Percentiles rank a stretch among this genome's conserved stretches.
Evolutionary conservation across 2,329 filamentous ascomycete genomes (phyloP).

Genomic region (Arachnopeziza araneosa): DNA sequence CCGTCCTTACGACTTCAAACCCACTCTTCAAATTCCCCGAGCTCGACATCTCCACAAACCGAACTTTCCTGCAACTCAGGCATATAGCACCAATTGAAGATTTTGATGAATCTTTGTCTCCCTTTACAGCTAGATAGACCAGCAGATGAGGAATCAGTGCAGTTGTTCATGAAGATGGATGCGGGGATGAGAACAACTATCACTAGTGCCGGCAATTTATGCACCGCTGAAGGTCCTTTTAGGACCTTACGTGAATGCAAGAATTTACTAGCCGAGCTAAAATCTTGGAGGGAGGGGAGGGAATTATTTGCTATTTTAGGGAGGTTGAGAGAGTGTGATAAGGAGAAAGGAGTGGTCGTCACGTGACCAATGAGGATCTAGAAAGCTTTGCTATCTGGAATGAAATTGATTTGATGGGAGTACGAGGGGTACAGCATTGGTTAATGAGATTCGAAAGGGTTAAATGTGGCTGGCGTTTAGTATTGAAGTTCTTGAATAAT

Average conservation of each 20-base stretch:
- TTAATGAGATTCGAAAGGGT: too few species aligned
- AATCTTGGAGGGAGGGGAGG: constrained; percentile 14
- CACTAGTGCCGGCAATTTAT: constrained; percentile 47
- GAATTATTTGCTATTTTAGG: neutral
- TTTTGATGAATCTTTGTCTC: constrained; percentile 11
- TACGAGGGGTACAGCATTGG: too few species aligned
- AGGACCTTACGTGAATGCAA: constrained; percentile 35
- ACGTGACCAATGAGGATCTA: too few species aligned
- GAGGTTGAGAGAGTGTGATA: neutral
- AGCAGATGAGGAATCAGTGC: constrained; percentile 52
- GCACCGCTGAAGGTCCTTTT: constrained; percentile 32
- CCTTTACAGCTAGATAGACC: constrained; percentile 48
- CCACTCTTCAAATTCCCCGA: neutral
- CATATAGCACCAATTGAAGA: constrained; percentile 1
- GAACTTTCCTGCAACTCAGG: neutral
- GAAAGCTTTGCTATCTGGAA: too few species aligned
- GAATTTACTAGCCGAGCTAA: constrained; percentile 31
- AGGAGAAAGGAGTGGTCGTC: too few species aligned
- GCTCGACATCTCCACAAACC: neutral
- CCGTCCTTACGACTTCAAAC: neutral
- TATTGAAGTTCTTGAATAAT: too few species aligned
- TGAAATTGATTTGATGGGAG: too few species aligned
- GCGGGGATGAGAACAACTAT: constrained; percentile 45
- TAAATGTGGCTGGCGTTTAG: too few species aligned
- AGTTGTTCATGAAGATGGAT: constrained; percentile 47